These are phyloP conservation scores for Syncephalastrum monosporum DNA, from an alignment of 371 early-diverging fungal species.

Conservation along the genomic window DNA sequence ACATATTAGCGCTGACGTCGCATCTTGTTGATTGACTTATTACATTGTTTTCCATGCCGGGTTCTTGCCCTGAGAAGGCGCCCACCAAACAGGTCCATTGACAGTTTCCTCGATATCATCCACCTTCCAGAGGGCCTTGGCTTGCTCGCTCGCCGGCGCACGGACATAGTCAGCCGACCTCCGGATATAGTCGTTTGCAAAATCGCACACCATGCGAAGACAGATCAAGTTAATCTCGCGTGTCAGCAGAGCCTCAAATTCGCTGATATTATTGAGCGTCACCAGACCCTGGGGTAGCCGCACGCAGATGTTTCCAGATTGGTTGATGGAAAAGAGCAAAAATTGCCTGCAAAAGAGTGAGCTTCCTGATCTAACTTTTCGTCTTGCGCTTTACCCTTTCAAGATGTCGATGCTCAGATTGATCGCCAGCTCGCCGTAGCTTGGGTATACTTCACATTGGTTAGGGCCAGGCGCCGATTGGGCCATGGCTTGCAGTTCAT, in stretches of 20 bases:
- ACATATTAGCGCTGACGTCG: not conserved
- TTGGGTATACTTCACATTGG: slow-evolving; percentile 30
- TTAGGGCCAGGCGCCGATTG: not conserved
- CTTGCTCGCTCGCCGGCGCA: slow-evolving; percentile 25
- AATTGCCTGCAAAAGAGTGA: slow-evolving; percentile 6
- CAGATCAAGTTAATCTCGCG: slow-evolving; percentile 48
- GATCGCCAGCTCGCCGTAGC: slow-evolving; percentile 28
- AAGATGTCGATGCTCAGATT: slow-evolving; percentile 32
- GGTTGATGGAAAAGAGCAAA: slow-evolving; percentile 20
- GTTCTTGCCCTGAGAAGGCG: slow-evolving; percentile 2
- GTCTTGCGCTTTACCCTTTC: slow-evolving; percentile 32
- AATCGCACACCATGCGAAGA: slow-evolving; percentile 40
- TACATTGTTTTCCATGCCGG: slow-evolving; percentile 37
- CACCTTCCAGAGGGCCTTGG: slow-evolving; percentile 38
- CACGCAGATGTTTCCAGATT: slow-evolving; percentile 38
- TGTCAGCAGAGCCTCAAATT: slow-evolving; percentile 42
- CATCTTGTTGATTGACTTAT: slow-evolving; percentile 19
- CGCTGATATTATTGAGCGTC: slow-evolving; percentile 37
- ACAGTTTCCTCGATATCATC: slow-evolving; percentile 49
- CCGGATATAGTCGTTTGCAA: slow-evolving; percentile 41
- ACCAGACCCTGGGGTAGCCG: slow-evolving; percentile 43
- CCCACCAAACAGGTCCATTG: slow-evolving; percentile 38
- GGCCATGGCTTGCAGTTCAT: slow-evolving; percentile 18
- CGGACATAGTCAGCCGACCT: slow-evolving; percentile 12
- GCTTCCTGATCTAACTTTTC: not conserved